Base-by-base conservation (phyloP, 1,284 basidiomycete genomes). In the Austroboletus niveus region DNA sequence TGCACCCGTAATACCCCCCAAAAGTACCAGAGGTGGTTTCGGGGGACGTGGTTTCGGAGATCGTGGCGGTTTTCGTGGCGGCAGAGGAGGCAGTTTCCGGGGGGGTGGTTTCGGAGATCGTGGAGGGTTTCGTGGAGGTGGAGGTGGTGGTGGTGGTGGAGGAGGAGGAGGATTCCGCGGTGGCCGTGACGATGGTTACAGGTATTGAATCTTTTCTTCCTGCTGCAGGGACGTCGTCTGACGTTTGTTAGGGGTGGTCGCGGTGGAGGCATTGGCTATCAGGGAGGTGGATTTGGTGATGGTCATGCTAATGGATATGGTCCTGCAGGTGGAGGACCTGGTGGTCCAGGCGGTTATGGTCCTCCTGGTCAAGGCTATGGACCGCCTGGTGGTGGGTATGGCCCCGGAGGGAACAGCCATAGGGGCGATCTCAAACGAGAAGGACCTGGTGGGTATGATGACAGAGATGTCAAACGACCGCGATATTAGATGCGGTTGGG, bases 381-480 rank as follows among this genome's bases (percentile, higher is more conserved):
- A 46, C 58, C 60, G 40, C 61, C 68, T 49, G 68, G 68, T 42
- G 66, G 62, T 55, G 68, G 65, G 53, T 72, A 70, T 51, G 72
- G 72, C 46, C 68, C 70, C 29, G 70, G 69, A 36, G 73, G 74
- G 47, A 78, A 80, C 52, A 77, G 79, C 54, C 80, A 76, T 64
- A 78, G 83, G 57, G 79, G 79, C 45, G 81, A 80, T 65, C 81
- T 84, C 72, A 88, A 87, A 71, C 81, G 87, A 55, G 76, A 79
- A 66, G 82, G 78, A 56, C 76, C 82, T 50, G 83, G 84, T 70
- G 85, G 85, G 63, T 85, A 81, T 70, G 89, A 89, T 63, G 89
- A 91, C 70, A 81, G 89, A 59, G 88, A 91, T 60, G 63, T 78
- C 40, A 92, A 92, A 73, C 85, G 90, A 64, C 82, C 85, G 63